Percentiles rank a stretch among this genome's conserved stretches.
Evolutionary conservation across 176 grass and related monocot species (phyloP).

Genomic region (Carex myosuroides): DNA sequence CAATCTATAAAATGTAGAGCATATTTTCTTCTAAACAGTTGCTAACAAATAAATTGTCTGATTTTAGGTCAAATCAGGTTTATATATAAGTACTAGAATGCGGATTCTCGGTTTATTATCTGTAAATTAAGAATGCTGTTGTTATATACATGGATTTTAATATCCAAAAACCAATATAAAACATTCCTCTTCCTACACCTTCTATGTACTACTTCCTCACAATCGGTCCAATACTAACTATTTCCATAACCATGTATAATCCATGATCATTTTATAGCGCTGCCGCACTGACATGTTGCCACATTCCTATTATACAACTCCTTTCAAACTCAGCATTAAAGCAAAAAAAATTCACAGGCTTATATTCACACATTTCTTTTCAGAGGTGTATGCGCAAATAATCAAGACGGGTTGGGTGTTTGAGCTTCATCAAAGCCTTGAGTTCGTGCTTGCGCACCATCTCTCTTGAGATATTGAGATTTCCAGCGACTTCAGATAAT

Average conservation of each 20-base stretch:
- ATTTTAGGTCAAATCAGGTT: background rate
- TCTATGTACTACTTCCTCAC: background rate
- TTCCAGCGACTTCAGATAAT: constrained; percentile 67
- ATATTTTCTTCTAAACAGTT: background rate
- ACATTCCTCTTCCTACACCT: background rate
- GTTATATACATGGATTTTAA: constrained; percentile 13
- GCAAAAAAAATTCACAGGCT: background rate
- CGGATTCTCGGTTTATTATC: background rate
- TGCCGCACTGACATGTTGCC: background rate
- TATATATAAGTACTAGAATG: background rate
- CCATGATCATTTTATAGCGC: background rate
- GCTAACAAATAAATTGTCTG: background rate
- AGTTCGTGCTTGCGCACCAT: constrained; percentile 92
- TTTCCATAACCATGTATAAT: constrained; percentile 1
- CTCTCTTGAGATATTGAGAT: constrained; percentile 78
- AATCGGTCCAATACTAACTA: background rate
- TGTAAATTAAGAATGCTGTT: background rate
- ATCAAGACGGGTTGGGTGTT: constrained; percentile 70
- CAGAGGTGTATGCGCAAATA: constrained; percentile 80
- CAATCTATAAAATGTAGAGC: background rate
- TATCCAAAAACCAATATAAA: background rate
- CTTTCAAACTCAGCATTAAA: background rate
- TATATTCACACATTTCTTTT: constrained; percentile 16
- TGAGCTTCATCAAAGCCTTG: constrained; percentile 97
- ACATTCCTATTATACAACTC: background rate